These are phyloP conservation scores for Alternaria gaisen DNA, from an alignment of 2,329 filamentous ascomycete species.

Conservation along the genomic window DNA sequence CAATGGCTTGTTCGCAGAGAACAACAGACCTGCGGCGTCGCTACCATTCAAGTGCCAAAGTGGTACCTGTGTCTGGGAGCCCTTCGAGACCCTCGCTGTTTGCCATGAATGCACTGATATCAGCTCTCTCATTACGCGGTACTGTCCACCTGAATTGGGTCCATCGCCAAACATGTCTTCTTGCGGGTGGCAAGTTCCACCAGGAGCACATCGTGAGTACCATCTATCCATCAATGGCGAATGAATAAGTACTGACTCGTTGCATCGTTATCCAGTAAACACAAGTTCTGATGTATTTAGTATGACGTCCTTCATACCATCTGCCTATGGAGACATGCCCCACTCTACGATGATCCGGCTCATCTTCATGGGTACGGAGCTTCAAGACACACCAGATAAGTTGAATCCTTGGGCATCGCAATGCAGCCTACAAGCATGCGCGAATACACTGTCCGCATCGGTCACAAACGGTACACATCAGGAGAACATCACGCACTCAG, in stretches of 20 bases:
- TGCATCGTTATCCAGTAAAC: constrained; percentile 6
- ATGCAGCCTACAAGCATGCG: constrained; percentile 22
- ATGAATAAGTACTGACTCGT: not conserved
- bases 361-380: constrained; percentile 26
- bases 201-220: constrained; percentile 12
- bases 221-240: not conserved
- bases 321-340: constrained; percentile 25
- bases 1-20: constrained; percentile 25
- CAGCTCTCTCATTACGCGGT: constrained; percentile 17
- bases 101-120: constrained; percentile 25
- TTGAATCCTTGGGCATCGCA: constrained; percentile 23
- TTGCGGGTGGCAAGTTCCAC: constrained; percentile 24
- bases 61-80: constrained; percentile 22
- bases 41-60: constrained; percentile 21
- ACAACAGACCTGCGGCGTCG: constrained; percentile 23
- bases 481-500: constrained; percentile 20
- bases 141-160: constrained; percentile 21
- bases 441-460: constrained; percentile 19
- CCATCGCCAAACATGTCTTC: constrained; percentile 14
- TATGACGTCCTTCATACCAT: constrained; percentile 28
- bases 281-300: constrained; percentile 27
- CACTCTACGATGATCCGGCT: constrained; percentile 23
- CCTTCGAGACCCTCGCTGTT: constrained; percentile 20
- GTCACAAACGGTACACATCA: constrained; percentile 24
- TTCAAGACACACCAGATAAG: constrained; percentile 12